These are phyloP conservation scores for Dichotomocladium elegans DNA, from an alignment of 371 early-diverging fungal species.

Conservation along the genomic window DNA sequence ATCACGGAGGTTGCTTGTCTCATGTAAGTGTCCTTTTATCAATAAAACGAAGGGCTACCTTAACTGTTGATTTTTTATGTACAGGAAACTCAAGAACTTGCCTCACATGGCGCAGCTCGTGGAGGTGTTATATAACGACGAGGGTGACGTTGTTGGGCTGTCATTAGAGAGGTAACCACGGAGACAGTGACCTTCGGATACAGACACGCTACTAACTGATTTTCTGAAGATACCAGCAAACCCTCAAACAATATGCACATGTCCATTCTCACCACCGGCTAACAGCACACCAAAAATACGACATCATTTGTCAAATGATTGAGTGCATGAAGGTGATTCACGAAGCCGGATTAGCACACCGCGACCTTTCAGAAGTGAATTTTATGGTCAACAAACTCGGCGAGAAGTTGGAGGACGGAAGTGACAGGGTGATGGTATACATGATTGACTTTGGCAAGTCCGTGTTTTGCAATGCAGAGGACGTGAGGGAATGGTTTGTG, in stretches of 20 bases:
- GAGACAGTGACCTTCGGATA: background rate
- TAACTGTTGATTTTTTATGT: background rate
- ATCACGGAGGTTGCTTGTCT: slow-evolving; percentile 52
- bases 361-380: slow-evolving; percentile 67
- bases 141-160: slow-evolving; percentile 44
- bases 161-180: slow-evolving; percentile 44
- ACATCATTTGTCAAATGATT: slow-evolving; percentile 57
- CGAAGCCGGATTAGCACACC: slow-evolving; percentile 58
- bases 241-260: slow-evolving; percentile 58
- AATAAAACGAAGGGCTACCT: background rate
- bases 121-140: slow-evolving; percentile 41
- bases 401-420: slow-evolving; percentile 49
- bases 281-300: slow-evolving; percentile 57
- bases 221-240: slow-evolving; percentile 38
- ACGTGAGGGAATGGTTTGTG: slow-evolving; percentile 58
- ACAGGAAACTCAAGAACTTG: slow-evolving; percentile 42
- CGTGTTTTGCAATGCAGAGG: slow-evolving; percentile 48
- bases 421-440: slow-evolving; percentile 45
- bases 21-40: slow-evolving; percentile 25
- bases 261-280: slow-evolving; percentile 53
- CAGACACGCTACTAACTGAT: background rate
- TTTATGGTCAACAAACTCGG: slow-evolving; percentile 59
- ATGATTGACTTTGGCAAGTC: slow-evolving; percentile 70
- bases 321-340: slow-evolving; percentile 59
- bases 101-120: slow-evolving; percentile 45